These are phyloP conservation scores for Blastocystis sp. DNA, from an alignment of 352 stramenopile genomes.

Conservation along the genomic window DNA sequence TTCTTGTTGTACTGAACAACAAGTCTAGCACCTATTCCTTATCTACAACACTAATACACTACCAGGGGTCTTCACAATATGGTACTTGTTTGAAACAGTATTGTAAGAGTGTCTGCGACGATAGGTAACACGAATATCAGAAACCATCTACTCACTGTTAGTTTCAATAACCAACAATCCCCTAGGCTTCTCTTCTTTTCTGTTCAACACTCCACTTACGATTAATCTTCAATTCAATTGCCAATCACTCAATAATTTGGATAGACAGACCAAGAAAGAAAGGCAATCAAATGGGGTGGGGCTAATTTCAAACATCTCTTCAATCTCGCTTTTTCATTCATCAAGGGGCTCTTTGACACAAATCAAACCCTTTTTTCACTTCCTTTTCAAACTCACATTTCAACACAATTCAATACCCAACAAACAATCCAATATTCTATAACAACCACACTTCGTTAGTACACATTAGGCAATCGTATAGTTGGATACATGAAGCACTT, in stretches of 20 bases:
- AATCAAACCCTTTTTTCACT: background rate
- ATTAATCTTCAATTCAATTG: background rate
- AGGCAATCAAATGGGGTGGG: background rate
- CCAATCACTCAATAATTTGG: slow-evolving; percentile 44
- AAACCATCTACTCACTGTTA: background rate
- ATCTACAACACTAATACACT: slow-evolving; percentile 63
- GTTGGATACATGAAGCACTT: background rate
- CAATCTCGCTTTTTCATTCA: background rate
- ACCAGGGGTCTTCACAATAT: slow-evolving; percentile 87
- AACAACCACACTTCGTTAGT: background rate
- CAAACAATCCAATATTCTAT: background rate
- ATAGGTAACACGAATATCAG: too few species aligned
- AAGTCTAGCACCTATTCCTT: slow-evolving; percentile 75
- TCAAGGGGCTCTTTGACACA: background rate
- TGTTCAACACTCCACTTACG: background rate
- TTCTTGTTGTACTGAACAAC: slow-evolving; percentile 88
- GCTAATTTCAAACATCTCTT: background rate
- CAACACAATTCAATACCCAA: background rate
- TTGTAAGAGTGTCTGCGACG: too few species aligned
- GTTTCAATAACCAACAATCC: background rate
- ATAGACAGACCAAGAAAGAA: background rate
- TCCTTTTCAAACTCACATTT: background rate
- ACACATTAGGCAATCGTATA: slow-evolving; percentile 31
- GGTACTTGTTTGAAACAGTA: too few species aligned
- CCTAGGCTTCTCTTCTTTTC: background rate